Evolutionary conservation across 805 yeast genomes (phyloP).

Genomic region (Komagataella mondaviorum): DNA sequence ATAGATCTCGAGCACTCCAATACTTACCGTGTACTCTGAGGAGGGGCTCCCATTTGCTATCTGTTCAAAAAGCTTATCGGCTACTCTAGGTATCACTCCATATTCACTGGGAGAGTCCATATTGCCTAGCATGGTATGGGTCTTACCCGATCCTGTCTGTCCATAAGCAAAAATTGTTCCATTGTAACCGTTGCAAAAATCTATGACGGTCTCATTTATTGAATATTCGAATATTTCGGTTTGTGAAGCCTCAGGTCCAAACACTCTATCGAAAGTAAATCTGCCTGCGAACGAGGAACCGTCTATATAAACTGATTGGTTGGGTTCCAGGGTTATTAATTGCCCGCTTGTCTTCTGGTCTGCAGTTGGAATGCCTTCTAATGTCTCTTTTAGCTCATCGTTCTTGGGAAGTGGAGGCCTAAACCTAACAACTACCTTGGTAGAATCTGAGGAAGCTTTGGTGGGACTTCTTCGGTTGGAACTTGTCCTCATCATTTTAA

Average conservation of each 20-base stretch:
- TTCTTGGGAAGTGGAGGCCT: not conserved
- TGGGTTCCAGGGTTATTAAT: not conserved
- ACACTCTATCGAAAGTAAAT: conserved; percentile 58
- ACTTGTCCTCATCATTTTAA: not conserved
- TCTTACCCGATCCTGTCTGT: conserved; percentile 78
- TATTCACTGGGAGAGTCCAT: conserved; percentile 19
- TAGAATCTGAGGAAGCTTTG: not conserved
- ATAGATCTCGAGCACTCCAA: conserved; percentile 71
- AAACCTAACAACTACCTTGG: not conserved
- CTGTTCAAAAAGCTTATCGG: conserved; percentile 47
- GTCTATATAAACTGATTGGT: not conserved
- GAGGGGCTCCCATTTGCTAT: conserved; percentile 34
- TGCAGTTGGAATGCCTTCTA: not conserved
- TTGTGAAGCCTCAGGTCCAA: conserved; percentile 38
- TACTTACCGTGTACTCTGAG: conserved; percentile 51
- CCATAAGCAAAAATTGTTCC: conserved; percentile 43
- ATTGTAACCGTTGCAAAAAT: conserved; percentile 50
- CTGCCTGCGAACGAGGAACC: not conserved
- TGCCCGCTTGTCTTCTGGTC: not conserved
- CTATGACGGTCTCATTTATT: conserved; percentile 50
- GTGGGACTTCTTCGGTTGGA: not conserved
- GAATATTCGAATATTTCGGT: conserved; percentile 44
- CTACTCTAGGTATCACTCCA: conserved; percentile 66
- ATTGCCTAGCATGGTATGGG: conserved; percentile 68
- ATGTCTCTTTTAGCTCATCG: not conserved